phyloP scores from a whole-genome alignment of 371 early-diverging fungal genomes.

The Phascolomyces articulosus region DNA sequence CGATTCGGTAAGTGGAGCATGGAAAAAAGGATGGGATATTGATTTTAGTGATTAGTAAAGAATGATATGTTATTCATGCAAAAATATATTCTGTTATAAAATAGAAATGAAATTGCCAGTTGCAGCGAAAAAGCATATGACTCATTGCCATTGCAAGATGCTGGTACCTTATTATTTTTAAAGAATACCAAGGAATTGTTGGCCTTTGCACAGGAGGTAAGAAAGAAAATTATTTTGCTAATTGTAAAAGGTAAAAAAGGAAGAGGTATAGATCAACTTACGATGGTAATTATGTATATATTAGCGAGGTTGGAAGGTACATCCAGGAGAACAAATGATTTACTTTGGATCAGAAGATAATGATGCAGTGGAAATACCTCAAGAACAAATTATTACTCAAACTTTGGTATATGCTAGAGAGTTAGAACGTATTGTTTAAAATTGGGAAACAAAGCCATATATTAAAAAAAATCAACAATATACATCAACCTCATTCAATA shows the following conservation, averaged over 20 bases:
- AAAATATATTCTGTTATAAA: neutral
- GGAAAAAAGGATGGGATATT: neutral
- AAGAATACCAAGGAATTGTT: constrained; percentile 76
- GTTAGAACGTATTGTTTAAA: constrained; percentile 95
- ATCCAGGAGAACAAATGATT: constrained; percentile 77
- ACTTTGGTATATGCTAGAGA: constrained; percentile 90
- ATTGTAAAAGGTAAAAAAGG: neutral
- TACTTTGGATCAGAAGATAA: constrained; percentile 74
- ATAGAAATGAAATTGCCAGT: constrained; percentile 91
- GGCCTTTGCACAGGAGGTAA: constrained; percentile 79
- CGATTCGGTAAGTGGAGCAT: constrained; percentile 73
- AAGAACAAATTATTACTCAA: constrained; percentile 82
- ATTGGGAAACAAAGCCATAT: no score
- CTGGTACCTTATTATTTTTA: constrained; percentile 88
- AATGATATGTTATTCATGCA: no score
- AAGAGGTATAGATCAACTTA: no score
- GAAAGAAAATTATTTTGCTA: neutral
- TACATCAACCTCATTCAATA: no score
- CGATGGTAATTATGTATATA: constrained; percentile 1
- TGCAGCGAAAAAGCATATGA: constrained; percentile 93
- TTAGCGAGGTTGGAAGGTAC: constrained; percentile 87
- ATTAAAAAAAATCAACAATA: no score
- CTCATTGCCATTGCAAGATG: constrained; percentile 84
- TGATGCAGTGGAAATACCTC: constrained; percentile 74
- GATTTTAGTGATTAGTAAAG: no score